Conservation (phyloP, 2,329 filamentous ascomycete species). For the Penicillium rolfsii region DNA sequence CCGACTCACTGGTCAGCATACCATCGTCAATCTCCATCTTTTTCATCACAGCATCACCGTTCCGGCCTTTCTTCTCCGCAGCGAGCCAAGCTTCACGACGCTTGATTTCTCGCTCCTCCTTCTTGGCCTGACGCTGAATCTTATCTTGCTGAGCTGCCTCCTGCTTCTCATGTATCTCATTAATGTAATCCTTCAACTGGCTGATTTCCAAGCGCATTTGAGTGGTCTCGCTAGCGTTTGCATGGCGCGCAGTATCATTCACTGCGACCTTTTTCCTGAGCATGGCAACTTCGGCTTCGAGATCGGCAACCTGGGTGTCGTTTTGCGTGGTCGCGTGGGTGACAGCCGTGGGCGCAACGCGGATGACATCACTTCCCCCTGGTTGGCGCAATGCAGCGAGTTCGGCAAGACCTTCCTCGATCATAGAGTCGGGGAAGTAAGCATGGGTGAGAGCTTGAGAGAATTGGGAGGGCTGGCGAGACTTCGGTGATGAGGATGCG, state of each 20-base stretch:
- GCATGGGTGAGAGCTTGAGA: slow-evolving; percentile 44
- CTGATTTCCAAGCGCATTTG: slow-evolving; percentile 42
- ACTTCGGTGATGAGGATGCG: slow-evolving; percentile 19
- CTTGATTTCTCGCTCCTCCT: slow-evolving; percentile 45
- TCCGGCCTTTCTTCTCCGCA: slow-evolving; percentile 49
- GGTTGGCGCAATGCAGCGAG: slow-evolving; percentile 36
- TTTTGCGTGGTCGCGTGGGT: slow-evolving; percentile 26
- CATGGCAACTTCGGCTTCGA: slow-evolving; percentile 46
- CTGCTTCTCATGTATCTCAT: slow-evolving; percentile 45
- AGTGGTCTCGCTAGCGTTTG: slow-evolving; percentile 40
- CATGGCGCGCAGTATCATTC: slow-evolving; percentile 43
- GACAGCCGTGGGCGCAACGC: slow-evolving; percentile 17
- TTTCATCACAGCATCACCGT: slow-evolving; percentile 45
- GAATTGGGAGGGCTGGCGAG: slow-evolving; percentile 33
- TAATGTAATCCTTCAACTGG: slow-evolving; percentile 43
- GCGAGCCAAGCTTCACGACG: slow-evolving; percentile 50
- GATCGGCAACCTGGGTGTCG: slow-evolving; percentile 34
- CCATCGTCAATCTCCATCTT: slow-evolving; percentile 44
- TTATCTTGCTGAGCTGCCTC: slow-evolving; percentile 38
- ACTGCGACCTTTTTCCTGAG: slow-evolving; percentile 43
- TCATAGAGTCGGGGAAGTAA: slow-evolving; percentile 42
- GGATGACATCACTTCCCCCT: slow-evolving; percentile 26
- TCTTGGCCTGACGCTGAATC: slow-evolving; percentile 41
- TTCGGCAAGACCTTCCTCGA: slow-evolving; percentile 48
- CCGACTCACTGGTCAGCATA: slow-evolving; percentile 38